These are phyloP conservation scores for Saturnispora dispora DNA, from an alignment of 805 yeast genomes.

Conservation along the genomic window DNA sequence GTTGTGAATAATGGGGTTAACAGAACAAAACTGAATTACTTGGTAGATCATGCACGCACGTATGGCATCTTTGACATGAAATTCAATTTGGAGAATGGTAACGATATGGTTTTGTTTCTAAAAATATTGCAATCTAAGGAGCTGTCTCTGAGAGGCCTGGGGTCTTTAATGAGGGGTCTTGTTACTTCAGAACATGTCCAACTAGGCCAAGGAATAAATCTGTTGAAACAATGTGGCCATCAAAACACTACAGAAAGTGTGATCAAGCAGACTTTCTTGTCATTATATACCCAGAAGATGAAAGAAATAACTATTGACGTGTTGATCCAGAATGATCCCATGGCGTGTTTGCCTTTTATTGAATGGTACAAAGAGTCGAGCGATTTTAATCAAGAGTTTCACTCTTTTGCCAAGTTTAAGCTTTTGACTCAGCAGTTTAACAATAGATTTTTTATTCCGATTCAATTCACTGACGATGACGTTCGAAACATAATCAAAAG, in stretches of 20 bases:
- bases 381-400: neutral
- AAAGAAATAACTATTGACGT: constrained; percentile 14
- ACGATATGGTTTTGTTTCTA: constrained; percentile 2
- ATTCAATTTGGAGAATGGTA: constrained; percentile 1
- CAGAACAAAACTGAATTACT: neutral
- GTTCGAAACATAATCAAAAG: neutral
- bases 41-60: neutral
- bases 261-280: constrained; percentile 7
- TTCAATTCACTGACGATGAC: neutral
- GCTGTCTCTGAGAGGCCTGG: constrained; percentile 2
- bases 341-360: constrained; percentile 9
- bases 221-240: neutral
- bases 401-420: constrained; percentile 6
- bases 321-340: constrained; percentile 16
- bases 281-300: constrained; percentile 15
- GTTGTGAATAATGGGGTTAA: neutral
- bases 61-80: constrained; percentile 1
- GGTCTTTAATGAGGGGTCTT: constrained; percentile 2
- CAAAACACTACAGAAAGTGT: neutral
- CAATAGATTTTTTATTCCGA: constrained; percentile 4
- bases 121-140: neutral
- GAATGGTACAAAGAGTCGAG: constrained; percentile 6
- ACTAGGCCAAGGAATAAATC: neutral
- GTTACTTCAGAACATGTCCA: neutral
- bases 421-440: constrained; percentile 1